Evolutionary conservation across 345 rosid genomes (phyloP), one percentile per base, ranked within the genome.

Genomic region (Luvunga scandens): DNA sequence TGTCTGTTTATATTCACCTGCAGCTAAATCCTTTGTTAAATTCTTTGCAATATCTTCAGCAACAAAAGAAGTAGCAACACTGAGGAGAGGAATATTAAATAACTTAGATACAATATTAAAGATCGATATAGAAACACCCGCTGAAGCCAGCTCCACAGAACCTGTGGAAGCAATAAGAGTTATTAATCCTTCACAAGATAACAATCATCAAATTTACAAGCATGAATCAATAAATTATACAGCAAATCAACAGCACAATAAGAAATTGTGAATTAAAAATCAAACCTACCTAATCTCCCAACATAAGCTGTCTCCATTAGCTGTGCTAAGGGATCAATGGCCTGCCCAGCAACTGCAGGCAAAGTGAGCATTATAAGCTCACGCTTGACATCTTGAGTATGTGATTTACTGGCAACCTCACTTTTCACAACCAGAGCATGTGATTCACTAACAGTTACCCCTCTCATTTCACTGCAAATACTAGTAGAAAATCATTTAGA

Each of bases 221-320:
- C 24, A 53, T 48, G 28, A 75, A 66, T 50, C 45, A 42, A 65
- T n/a, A 25, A 36, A 55, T n/a, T 57, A 61, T 18, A 63, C 7
- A 30, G 33, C 60, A 25, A 74, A 61, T 39, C 33, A 75, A 36
- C 14, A 55, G 5, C 19, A 19, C 19, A 5, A 45, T 45, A 45
- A 12, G 50, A 62, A 70, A 21, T 66, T n/a, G 12, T 10, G 22
- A 25, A 7, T 34, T 50, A 69, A 72, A 66, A 50, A 72, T 28
- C 42, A 69, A 66, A 67, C 34, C 80, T 86, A 96, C 98, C 97
- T 69, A 92, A 83, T 88, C 97, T 88, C 50, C 99, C 99, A 74
- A 96, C 92, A 87, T 90, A 96, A 45, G 97, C 97, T 25, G 97
- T 96, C 86, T 96, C 98, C 97, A 96, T 91, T 77, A 94, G 88